These are phyloP conservation scores for Fusarium globosum DNA, from an alignment of 2,329 filamentous ascomycete genomes.

Conservation along the genomic window DNA sequence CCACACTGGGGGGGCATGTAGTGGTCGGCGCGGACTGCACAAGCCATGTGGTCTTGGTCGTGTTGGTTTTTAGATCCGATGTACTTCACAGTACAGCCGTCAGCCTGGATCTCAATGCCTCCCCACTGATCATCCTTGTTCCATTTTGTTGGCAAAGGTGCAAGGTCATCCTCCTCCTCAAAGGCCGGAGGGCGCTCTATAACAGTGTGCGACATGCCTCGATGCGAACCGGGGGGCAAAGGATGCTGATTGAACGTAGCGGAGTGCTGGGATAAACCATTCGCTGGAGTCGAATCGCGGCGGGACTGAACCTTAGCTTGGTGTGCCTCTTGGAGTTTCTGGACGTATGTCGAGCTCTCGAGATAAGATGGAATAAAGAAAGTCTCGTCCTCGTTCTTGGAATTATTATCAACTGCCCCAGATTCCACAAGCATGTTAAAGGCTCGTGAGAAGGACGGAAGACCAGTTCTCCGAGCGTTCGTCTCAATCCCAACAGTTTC, in stretches of 20 bases:
- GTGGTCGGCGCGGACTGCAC: slow-evolving; percentile 83
- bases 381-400: slow-evolving; percentile 48
- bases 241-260: slow-evolving; percentile 56
- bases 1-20: slow-evolving; percentile 90
- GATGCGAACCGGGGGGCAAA: slow-evolving; percentile 65
- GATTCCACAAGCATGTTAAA: slow-evolving; percentile 61
- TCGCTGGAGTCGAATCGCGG: slow-evolving; percentile 55
- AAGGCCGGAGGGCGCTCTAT: slow-evolving; percentile 76
- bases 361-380: slow-evolving; percentile 92
- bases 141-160: slow-evolving; percentile 84
- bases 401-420: slow-evolving; percentile 43
- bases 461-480: slow-evolving; percentile 43
- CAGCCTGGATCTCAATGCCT: slow-evolving; percentile 77
- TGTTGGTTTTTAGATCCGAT: slow-evolving; percentile 57
- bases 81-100: slow-evolving; percentile 78
- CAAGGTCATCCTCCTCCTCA: slow-evolving; percentile 68
- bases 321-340: slow-evolving; percentile 77
- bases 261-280: slow-evolving; percentile 55
- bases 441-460: slow-evolving; percentile 63
- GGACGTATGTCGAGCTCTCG: slow-evolving; percentile 79
- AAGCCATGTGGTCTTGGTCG: slow-evolving; percentile 78
- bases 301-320: slow-evolving; percentile 66
- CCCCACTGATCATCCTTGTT: slow-evolving; percentile 79
- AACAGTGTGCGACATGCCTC: slow-evolving; percentile 84
- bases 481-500: slow-evolving; percentile 50